These are phyloP conservation scores for Odontarrhena argentea DNA, from an alignment of 345 rosid species.

Conservation along the genomic window DNA sequence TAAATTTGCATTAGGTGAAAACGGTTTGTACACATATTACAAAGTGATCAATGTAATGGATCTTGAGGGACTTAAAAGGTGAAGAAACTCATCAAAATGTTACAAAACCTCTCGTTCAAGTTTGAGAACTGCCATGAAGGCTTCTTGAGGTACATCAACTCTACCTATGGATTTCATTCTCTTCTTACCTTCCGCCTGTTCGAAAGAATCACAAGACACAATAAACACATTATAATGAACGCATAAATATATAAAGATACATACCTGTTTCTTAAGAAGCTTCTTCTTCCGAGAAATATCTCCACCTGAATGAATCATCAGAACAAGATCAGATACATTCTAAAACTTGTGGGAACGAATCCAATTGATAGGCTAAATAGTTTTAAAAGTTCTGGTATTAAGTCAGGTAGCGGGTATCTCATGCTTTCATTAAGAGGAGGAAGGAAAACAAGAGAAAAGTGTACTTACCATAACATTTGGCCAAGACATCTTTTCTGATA, in stretches of 20 bases:
- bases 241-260: neutral
- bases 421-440: constrained; percentile 7
- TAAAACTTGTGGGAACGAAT: neutral
- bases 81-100: neutral
- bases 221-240: neutral
- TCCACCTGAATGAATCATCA: constrained; percentile 61
- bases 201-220: neutral
- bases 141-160: constrained; percentile 99
- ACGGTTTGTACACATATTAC: constrained; percentile 15
- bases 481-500: constrained; percentile 94
- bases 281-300: constrained; percentile 95
- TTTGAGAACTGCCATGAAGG: constrained; percentile 97
- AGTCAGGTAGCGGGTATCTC: constrained; percentile 13
- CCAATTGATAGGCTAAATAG: neutral
- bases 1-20: constrained; percentile 4
- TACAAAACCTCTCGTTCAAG: constrained; percentile 91
- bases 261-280: constrained; percentile 89
- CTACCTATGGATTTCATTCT: constrained; percentile 97
- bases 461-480: constrained; percentile 91
- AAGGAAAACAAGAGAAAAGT: constrained; percentile 16
- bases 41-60: constrained; percentile 13
- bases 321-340: constrained; percentile 25
- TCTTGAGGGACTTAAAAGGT: constrained; percentile 21
- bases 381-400: neutral
- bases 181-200: constrained; percentile 95